Evolutionary conservation across 2,329 filamentous ascomycete species (phyloP), one percentile per base, ranked within the genome.

Genomic region (Ascochyta viciae-villosae): DNA sequence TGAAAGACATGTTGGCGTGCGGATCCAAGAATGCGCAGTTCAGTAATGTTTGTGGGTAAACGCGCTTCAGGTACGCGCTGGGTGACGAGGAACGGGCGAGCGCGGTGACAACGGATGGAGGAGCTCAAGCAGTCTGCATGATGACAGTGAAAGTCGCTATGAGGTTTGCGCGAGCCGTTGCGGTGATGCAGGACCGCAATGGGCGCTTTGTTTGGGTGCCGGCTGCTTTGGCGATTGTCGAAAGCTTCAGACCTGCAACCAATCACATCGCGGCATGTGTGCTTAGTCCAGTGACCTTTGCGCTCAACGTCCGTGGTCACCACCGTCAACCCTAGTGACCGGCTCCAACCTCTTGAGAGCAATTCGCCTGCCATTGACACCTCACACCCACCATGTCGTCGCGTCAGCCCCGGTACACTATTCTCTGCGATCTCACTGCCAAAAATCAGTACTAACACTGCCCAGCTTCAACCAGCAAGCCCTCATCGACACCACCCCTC

Each of bases 401-500:
- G 73, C 80, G 86, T 73, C 82, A 85, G 76, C 82, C 86, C 70
- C 77, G 83, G 86, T 87, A 81, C 50, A 78, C 47, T 7, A 37
- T 15, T 50, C 33, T 61, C 50, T 43, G 5, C 35, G 34, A 46
- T 49, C 39, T 61, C 46, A 63, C 26, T 9, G 7, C 16, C 7
- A 44, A 39, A 31, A 54, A 37, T n/a, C 27, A 33, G 43, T 50
- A 58, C 72, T 74, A 60, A 73, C 60, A 61, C 35, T 9, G 35
- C 42, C 23, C 79, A 98, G 95, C 78, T 98, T 98, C 89, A 92
- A 92, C 82, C 91, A 96, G 82, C 84, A 92, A 77, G 85, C 90
- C 82, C 90, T 98, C 80, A 86, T 95, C 83, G 95, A 99, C 85
- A 95, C 91, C 74, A 96, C 95, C 68, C 94, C 95, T 73, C 90